Conservation (phyloP, 345 rosid genomes). For the Ceriops zippeliana region DNA sequence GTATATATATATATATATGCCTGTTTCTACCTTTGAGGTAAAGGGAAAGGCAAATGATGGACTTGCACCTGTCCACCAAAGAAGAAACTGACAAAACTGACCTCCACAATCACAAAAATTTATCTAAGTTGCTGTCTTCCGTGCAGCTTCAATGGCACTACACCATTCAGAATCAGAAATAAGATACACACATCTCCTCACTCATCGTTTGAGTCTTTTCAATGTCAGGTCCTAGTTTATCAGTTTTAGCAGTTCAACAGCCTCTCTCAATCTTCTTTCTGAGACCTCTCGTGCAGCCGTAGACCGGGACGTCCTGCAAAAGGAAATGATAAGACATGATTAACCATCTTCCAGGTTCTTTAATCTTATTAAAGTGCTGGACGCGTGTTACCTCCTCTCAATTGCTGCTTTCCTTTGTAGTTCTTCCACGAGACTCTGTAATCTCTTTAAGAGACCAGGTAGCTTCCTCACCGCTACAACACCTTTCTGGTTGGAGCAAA, state of each 20-base stretch:
- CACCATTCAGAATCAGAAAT: neutral
- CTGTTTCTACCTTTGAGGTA: neutral
- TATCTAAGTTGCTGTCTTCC: neutral
- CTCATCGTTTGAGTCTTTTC: neutral
- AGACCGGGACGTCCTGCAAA: constrained; percentile 49
- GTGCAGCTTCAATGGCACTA: neutral
- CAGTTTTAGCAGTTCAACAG: constrained; percentile 49
- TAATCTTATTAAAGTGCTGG: neutral
- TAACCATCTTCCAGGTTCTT: neutral
- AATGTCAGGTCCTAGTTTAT: constrained; percentile 5
- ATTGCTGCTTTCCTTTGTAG: constrained; percentile 48
- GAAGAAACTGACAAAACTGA: neutral
- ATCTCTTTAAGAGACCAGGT: constrained; percentile 61
- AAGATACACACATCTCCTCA: no score
- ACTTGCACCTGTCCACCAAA: no score
- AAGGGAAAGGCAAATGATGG: neutral
- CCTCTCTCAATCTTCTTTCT: constrained; percentile 59
- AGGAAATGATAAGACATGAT: neutral
- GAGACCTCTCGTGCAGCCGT: constrained; percentile 42
- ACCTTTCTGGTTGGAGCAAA: constrained; percentile 51
- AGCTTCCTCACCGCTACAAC: constrained; percentile 44
- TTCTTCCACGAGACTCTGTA: constrained; percentile 65
- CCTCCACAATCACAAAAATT: neutral
- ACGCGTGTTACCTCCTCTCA: constrained; percentile 45
- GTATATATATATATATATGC: neutral